Evolutionary conservation across 345 rosid genomes (phyloP), one percentile per base, ranked within the genome.

Genomic region (Nephelium lappaceum): DNA sequence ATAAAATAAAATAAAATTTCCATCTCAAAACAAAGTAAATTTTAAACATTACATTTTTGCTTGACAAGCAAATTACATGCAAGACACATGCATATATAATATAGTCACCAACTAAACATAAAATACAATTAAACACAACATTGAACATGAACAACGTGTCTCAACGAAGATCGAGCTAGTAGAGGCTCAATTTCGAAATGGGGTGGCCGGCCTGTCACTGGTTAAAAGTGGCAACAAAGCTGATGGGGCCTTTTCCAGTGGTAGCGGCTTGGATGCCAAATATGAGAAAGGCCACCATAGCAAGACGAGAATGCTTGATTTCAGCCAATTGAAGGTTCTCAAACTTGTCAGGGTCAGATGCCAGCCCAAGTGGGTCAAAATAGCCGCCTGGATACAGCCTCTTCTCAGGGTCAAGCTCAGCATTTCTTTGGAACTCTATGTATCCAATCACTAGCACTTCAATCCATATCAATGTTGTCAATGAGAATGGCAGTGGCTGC

Each of bases 261-360:
- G 70, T 3, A 31, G 98, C 98, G 21, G 97, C 98, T 66, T 93
- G 87, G 65, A 95, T 77, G 19, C 69, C 93, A 73, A 93, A 93
- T 76, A 91, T 89, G 81, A 95, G 94, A 86, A 91, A 93, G 2
- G 93, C 98, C 1, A 93, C 79, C 98, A 95, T 93, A 58, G 98
- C 98, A 14, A 93, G 88, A 61, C 98, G 90, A 5, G 95, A 74
- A 39, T 95, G 98, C 74, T 93, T 93, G 73, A 95, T 95, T 84
- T 95, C 97, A 0, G 97, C 98, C 78, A 93, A 79, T 77, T 91
- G 89, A 42, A 93, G 92, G 38, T 51, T 81, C 67, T 89, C 97
- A 67, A 62, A 58, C 85, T 92, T 91, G 75, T 85, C 92, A 0
- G 97, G 98, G 69, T 92, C 98, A 0, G 95, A 78, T 8, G 87